phyloP scores from a whole-genome alignment of 164 flowering plant species.

The grape (Vitis vinifera) region ASM3070453v1 NC_081819.1:19610001-19610500 shows the following conservation, averaged over 20 bases:
- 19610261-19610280: slow-evolving; percentile 56
- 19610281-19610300: slow-evolving; percentile 58
- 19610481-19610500: neutral
- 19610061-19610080: too few relatives aligned
- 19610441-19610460: slow-evolving; percentile 38
- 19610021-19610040: too few relatives aligned
- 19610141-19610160: too few relatives aligned
- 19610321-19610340: slow-evolving; percentile 55
- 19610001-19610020: too few relatives aligned
- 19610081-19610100: neutral
- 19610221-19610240: slow-evolving; percentile 25
- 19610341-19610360: slow-evolving; percentile 46
- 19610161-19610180: neutral
- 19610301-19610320: slow-evolving; percentile 32
- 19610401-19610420: slow-evolving; percentile 48
- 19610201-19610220: slow-evolving; percentile 6
- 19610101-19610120: neutral
- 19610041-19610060: too few relatives aligned
- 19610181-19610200: neutral
- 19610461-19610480: neutral
- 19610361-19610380: slow-evolving; percentile 35
- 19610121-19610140: too few relatives aligned
- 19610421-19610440: slow-evolving; percentile 49
- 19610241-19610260: slow-evolving; percentile 53
- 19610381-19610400: slow-evolving; percentile 50